Conservation (phyloP, 129 eudicot species). For the Kitagawia praeruptora region DNA sequence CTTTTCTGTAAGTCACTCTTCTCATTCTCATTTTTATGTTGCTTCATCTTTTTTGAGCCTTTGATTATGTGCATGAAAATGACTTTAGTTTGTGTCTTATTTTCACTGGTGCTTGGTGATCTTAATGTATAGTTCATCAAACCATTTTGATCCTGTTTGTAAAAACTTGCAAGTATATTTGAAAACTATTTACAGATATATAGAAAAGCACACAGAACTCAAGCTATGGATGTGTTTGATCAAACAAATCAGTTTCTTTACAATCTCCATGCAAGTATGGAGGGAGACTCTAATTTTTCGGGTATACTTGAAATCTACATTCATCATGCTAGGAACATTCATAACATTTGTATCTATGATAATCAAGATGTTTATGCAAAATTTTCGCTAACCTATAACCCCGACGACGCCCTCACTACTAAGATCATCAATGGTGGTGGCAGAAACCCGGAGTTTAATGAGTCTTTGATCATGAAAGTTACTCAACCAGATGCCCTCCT, state of each 20-base stretch:
- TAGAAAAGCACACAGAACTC: not conserved
- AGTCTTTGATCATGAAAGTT: constrained; percentile 44
- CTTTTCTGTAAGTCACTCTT: constrained; percentile 12
- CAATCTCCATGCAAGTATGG: constrained; percentile 24
- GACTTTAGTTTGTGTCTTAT: not conserved
- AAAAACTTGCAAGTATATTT: not conserved
- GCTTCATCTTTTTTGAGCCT: not conserved
- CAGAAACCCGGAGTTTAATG: constrained; percentile 72
- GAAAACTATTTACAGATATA: too few species aligned
- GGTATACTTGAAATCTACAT: constrained; percentile 61
- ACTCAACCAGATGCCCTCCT: constrained; percentile 51
- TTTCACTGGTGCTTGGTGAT: not conserved
- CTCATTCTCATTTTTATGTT: not conserved
- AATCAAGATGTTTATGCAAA: constrained; percentile 90
- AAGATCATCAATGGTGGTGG: constrained; percentile 67
- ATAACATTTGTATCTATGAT: constrained; percentile 84
- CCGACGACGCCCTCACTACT: constrained; percentile 61
- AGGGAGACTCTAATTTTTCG: constrained; percentile 32
- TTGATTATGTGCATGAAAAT: not conserved
- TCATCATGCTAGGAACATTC: constrained; percentile 84
- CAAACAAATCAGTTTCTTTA: constrained; percentile 35
- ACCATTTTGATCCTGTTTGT: not conserved
- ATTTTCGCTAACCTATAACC: constrained; percentile 73
- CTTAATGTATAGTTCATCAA: not conserved
- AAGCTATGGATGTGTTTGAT: constrained; percentile 41